phyloP scores from a whole-genome alignment of 1,284 basidiomycete genomes.

The Entoloma clypeatum region DNA sequence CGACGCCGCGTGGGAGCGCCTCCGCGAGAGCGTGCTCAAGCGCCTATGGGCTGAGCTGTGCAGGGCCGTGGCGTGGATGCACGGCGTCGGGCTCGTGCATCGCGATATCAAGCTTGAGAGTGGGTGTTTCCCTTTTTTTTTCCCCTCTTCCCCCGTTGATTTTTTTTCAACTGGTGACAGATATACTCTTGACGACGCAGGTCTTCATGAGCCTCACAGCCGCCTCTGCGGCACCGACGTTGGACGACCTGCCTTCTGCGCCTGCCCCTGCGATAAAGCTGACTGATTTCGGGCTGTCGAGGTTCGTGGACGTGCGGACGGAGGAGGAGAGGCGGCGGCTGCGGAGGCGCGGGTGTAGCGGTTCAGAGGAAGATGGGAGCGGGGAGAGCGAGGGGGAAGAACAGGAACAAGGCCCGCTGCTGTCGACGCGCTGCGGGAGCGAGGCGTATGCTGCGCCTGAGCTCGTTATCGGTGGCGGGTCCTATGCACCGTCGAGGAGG shows the following conservation, averaged over 20 bases:
- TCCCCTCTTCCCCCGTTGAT: neutral
- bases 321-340: slow-evolving; percentile 14
- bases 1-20: slow-evolving; percentile 47
- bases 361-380: slow-evolving; percentile 3
- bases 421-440: slow-evolving; percentile 87
- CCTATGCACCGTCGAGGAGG: too few species aligned
- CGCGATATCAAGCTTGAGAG: slow-evolving; percentile 95
- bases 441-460: slow-evolving; percentile 93
- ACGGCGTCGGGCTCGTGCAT: slow-evolving; percentile 83
- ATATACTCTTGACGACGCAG: slow-evolving; percentile 53
- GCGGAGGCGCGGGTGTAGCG: neutral
- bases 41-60: slow-evolving; percentile 80
- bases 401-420: slow-evolving; percentile 57
- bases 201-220: slow-evolving; percentile 23
- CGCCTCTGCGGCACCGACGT: slow-evolving; percentile 23
- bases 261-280: slow-evolving; percentile 74
- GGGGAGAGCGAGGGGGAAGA: slow-evolving; percentile 17
- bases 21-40: slow-evolving; percentile 51
- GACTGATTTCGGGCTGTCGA: slow-evolving; percentile 87
- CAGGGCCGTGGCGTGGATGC: slow-evolving; percentile 87
- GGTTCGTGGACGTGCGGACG: slow-evolving; percentile 60
- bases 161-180: slow-evolving; percentile 27
- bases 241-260: slow-evolving; percentile 37
- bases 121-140: slow-evolving; percentile 38
- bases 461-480: slow-evolving; percentile 67